phyloP scores from a whole-genome alignment of 176 grass and related monocot genomes.

The Aegilops longissima region DNA sequence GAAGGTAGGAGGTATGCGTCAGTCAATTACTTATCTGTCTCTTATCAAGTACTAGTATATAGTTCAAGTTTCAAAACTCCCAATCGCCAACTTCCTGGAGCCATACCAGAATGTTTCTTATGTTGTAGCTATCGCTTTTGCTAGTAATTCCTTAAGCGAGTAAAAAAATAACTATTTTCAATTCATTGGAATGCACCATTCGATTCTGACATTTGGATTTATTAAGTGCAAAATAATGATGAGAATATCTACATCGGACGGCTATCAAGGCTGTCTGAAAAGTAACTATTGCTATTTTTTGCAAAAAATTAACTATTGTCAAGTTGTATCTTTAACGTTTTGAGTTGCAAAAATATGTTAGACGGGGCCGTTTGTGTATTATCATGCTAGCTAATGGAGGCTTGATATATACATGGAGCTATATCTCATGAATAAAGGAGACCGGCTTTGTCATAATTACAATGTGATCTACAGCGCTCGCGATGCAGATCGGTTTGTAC shows the following conservation, averaged over 20 bases:
- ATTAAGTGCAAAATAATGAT: not conserved
- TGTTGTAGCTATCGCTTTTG: not conserved
- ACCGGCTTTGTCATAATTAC: not conserved
- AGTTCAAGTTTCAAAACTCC: not conserved
- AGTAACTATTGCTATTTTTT: too few relatives aligned
- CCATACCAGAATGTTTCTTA: not conserved
- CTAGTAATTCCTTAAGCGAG: not conserved
- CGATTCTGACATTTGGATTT: not conserved
- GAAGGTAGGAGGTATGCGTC: slow-evolving; percentile 33
- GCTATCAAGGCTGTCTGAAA: not conserved
- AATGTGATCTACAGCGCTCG: not conserved
- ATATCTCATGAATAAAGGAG: too few relatives aligned
- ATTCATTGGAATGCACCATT: not conserved
- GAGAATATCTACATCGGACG: not conserved
- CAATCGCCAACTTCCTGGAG: not conserved
- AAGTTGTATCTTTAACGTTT: too few relatives aligned
- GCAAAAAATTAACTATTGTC: too few relatives aligned
- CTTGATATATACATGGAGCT: too few relatives aligned
- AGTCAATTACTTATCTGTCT: slow-evolving; percentile 4
- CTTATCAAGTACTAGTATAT: not conserved
- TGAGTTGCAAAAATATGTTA: too few relatives aligned
- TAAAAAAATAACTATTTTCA: not conserved
- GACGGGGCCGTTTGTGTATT: too few relatives aligned
- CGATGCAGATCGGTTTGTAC: not conserved
- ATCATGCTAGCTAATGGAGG: too few relatives aligned